These are phyloP conservation scores for Diaporthe destruens DNA, from an alignment of 2,329 filamentous ascomycete genomes.

Conservation along the genomic window DNA sequence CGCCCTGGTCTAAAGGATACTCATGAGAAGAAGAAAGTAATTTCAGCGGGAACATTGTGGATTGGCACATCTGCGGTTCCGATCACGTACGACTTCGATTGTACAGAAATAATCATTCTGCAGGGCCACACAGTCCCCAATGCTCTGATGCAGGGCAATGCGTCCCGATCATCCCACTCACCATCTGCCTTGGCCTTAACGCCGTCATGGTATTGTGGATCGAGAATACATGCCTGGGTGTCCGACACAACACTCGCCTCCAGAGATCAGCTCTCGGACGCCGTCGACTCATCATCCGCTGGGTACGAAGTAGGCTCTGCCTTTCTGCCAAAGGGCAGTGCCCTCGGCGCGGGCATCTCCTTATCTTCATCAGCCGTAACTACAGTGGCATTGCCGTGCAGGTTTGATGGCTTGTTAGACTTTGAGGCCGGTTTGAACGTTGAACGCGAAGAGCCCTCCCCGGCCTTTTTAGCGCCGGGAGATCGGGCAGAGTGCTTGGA, in stretches of 20 bases:
- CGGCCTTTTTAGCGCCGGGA: slow-evolving; percentile 26
- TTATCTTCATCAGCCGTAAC: slow-evolving; percentile 17
- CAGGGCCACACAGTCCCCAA: background rate
- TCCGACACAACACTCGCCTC: background rate
- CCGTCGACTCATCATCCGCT: slow-evolving; percentile 37
- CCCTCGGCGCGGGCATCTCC: slow-evolving; percentile 19
- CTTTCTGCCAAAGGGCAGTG: slow-evolving; percentile 6
- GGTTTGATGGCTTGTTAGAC: slow-evolving; percentile 23
- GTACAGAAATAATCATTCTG: background rate
- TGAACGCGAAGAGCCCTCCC: slow-evolving; percentile 14
- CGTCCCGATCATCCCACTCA: background rate
- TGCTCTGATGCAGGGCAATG: background rate
- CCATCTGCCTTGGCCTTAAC: background rate
- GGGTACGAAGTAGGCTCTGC: slow-evolving; percentile 24
- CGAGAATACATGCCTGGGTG: background rate
- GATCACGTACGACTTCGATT: background rate
- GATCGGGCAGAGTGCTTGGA: background rate
- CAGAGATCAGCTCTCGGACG: slow-evolving; percentile 31
- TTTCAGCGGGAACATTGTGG: background rate
- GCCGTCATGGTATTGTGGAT: background rate
- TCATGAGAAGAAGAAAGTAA: background rate
- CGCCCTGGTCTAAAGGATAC: background rate
- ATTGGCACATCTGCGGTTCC: background rate
- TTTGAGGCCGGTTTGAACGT: slow-evolving; percentile 11
- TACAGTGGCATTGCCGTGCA: slow-evolving; percentile 22